Conservation (phyloP, 192 early-diverging fungal species). For the Spizellomyces punctatus region DNA sequence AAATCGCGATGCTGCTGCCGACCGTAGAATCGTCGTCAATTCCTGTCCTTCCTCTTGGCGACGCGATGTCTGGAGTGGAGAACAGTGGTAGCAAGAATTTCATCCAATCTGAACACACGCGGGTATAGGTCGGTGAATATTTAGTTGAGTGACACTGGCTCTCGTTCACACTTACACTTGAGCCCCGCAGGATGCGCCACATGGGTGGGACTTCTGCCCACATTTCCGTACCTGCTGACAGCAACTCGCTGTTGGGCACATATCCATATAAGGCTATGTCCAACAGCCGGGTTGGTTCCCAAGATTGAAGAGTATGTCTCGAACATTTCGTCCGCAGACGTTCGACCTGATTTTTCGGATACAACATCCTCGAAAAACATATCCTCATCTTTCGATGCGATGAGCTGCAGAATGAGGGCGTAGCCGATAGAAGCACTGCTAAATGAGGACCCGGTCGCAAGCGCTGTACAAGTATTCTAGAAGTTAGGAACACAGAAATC, state of each 20-base stretch:
- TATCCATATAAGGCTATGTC: constrained; percentile 24
- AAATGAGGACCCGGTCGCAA: constrained; percentile 5
- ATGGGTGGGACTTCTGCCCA: neutral
- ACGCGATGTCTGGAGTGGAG: neutral
- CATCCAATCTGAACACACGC: neutral
- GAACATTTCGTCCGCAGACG: constrained; percentile 6
- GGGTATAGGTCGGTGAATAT: neutral
- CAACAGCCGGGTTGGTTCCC: constrained; percentile 26
- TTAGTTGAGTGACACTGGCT: neutral
- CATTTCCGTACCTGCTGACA: neutral
- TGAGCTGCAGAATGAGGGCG: constrained; percentile 7
- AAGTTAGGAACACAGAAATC: neutral
- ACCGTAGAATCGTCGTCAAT: neutral
- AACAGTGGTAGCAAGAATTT: constrained; percentile 11
- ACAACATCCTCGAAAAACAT: neutral
- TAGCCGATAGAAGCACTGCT: constrained; percentile 8
- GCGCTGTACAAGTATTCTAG: neutral
- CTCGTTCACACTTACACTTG: neutral
- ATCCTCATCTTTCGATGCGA: constrained; percentile 5
- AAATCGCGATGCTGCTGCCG: neutral
- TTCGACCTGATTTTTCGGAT: neutral
- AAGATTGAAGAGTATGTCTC: constrained; percentile 10
- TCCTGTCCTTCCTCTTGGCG: neutral
- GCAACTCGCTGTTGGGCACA: constrained; percentile 8
- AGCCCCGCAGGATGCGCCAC: neutral